Base-by-base conservation (phyloP, 495 filamentous ascomycete species). In the Antarctomyces pellizariae region DNA sequence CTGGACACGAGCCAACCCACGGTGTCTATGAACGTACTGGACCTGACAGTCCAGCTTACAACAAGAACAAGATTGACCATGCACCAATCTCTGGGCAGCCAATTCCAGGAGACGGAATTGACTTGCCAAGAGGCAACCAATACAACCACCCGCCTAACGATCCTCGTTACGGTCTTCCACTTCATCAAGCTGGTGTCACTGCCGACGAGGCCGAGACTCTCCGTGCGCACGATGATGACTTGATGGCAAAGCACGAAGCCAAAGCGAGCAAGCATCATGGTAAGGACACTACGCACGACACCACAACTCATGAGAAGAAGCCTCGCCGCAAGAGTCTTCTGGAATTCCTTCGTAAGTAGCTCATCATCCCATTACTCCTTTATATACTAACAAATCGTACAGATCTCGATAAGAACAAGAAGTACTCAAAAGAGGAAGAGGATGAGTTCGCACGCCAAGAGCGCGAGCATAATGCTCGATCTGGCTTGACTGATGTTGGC, bases 361-460 rank as follows among this genome's bases (percentile, higher is more conserved):
- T 21, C 8, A 20, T 7, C 3, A 20, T 7, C 3, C 19, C 2
- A 8, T 16, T 22, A 9, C 11, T 10, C 5, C 10, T 21, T 3
- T 14, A 0, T 5, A 8, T 13, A 7, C 18, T 28, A 27, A 31
- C 29, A 6, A 18, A 14, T 16, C 18, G 1, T 10, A 4, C 10
- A 36, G 28, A 35, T 22, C 32, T 29, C 7, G 33, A 35, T 26
- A 39, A 35, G 20, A 35, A 27, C 20, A 35, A 35, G 21, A 39
- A 35, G 10, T 36, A 35, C 13, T 29, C 33, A 11, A 24, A 30
- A 13, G 33, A 39, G 13, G 32, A 39, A 27, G 37, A 36, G 15
- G 33, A 30, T 22, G 37, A 39, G 13, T 39, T 33, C 10, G 29
- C 28, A 9, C 32, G 33, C 18, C 36, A 39, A 33, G 36, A 35